Base-by-base conservation (phyloP, 805 yeast species). In the Spencermartinsiella europaea region DNA sequence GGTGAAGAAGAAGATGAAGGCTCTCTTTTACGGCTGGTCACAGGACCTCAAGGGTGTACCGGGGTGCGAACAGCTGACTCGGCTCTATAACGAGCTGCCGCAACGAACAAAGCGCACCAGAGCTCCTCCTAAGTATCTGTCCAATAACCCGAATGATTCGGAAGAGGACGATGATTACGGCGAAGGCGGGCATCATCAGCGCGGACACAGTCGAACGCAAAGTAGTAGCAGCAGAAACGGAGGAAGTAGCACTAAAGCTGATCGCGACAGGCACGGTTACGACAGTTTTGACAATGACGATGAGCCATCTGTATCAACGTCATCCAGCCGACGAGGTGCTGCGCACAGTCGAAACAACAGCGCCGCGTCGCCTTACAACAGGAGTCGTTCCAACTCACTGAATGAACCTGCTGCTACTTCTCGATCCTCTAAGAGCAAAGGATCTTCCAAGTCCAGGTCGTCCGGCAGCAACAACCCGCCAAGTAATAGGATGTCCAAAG, bases 1-100 rank as follows among this genome's bases (percentile, higher is more conserved):
- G 37, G 77, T 84, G 27, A 71, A 74, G 51, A 69, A 70, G 51
- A 71, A 72, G 49, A 72, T 77, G 16, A 67, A 72, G 19, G 62
- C 66, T 1, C 69, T 85, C 61, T 80, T 85, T 7, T 49, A 71
- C 17, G 77, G 79, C 4, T 91, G 98, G 98, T 58, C 64, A 3
- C 19, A 17, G 20, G 85, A 81, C 50, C 75, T 79, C 55, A 60
- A 58, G 3, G 80, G 72, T 21, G 63, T 72, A 44, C 68, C 69
- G 1, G 79, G 76, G 12, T 77, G 79, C 59, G 61, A 66, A 40
- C 73, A 73, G 22, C 55, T 84, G 45, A 76, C 76, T 1, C 49
- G 49, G 2, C 64, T 85, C 50, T 75, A 73, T 59, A 63, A 66
- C 40, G 61, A 62, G 34, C 60, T 75, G 34, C 83, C 82, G 0